phyloP scores from a whole-genome alignment of 2,329 filamentous ascomycete species.

The Alternaria sp. region DNA sequence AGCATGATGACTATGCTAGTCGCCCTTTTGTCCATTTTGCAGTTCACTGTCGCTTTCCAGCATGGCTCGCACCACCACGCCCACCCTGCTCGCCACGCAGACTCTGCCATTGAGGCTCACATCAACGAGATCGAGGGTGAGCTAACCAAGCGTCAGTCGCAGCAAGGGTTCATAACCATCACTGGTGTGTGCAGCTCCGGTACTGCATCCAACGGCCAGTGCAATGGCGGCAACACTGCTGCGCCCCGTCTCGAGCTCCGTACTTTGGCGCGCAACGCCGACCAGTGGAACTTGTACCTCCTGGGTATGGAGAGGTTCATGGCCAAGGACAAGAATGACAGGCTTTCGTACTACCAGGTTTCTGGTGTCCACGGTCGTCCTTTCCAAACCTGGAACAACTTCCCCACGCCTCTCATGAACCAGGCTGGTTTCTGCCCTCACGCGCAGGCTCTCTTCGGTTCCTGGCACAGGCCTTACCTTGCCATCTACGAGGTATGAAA shows the following conservation, averaged over 20 bases:
- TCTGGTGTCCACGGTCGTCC: slow-evolving; percentile 83
- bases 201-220: slow-evolving; percentile 34
- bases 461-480: slow-evolving; percentile 86
- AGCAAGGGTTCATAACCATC: slow-evolving; percentile 32
- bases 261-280: slow-evolving; percentile 66
- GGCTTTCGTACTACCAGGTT: slow-evolving; percentile 79
- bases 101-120: slow-evolving; percentile 33
- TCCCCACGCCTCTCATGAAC: slow-evolving; percentile 54
- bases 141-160: slow-evolving; percentile 36
- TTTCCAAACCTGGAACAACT: slow-evolving; percentile 64
- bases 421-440: slow-evolving; percentile 78
- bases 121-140: slow-evolving; percentile 34
- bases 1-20: slow-evolving; percentile 46
- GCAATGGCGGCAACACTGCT: slow-evolving; percentile 38
- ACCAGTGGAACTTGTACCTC: slow-evolving; percentile 79
- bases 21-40: slow-evolving; percentile 44
- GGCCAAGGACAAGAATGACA: slow-evolving; percentile 68
- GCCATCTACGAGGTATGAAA: slow-evolving; percentile 64
- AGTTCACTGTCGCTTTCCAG: slow-evolving; percentile 41
- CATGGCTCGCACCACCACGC: slow-evolving; percentile 35
- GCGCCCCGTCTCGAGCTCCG: slow-evolving; percentile 71
- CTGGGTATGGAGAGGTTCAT: slow-evolving; percentile 78
- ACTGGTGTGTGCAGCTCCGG: slow-evolving; percentile 40
- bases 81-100: slow-evolving; percentile 24
- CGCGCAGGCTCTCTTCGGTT: slow-evolving; percentile 75